A percentile compares a stretch with the other conserved stretches of the same genome.
phyloP scores from a whole-genome alignment of 139 green algal genomes.

The Auxenochlorella protothecoides region DNA sequence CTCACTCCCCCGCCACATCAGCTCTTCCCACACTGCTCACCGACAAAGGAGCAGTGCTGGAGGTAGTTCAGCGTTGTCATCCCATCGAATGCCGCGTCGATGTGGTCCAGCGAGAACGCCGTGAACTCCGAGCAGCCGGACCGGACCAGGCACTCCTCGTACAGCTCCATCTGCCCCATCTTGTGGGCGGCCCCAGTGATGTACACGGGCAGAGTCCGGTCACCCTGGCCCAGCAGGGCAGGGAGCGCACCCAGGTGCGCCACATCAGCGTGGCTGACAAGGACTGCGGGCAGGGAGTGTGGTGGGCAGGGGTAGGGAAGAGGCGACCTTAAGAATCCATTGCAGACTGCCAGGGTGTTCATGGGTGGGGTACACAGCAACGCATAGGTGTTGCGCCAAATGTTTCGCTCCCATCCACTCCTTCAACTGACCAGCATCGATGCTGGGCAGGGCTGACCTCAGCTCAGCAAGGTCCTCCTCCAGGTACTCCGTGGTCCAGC shows the following conservation, averaged over 20 bases:
- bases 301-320: too few species aligned
- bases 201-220: conserved; percentile 49
- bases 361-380: too few species aligned
- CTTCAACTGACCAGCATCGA: too few species aligned
- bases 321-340: too few species aligned
- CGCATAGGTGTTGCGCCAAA: too few species aligned
- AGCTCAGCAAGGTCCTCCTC: too few species aligned
- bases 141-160: conserved; percentile 53
- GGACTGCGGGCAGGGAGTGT: conserved; percentile 31
- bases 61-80: conserved; percentile 50
- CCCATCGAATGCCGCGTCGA: conserved; percentile 66
- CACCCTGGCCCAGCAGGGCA: conserved; percentile 41
- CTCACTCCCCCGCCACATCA: too few species aligned
- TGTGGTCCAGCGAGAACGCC: conserved; percentile 60
- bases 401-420: too few species aligned
- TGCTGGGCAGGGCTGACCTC: too few species aligned
- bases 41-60: conserved; percentile 25
- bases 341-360: too few species aligned
- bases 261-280: conserved; percentile 73
- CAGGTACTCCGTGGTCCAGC: conserved; percentile 42
- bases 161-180: conserved; percentile 82
- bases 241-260: conserved; percentile 78
- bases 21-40: too few species aligned
- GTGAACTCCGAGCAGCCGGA: conserved; percentile 45
- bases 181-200: conserved; percentile 62